A percentile compares a stretch with the other conserved stretches of the same genome.
phyloP scores from a whole-genome alignment of 169 alveolate species.

The Plasmodium blacklocki region DNA sequence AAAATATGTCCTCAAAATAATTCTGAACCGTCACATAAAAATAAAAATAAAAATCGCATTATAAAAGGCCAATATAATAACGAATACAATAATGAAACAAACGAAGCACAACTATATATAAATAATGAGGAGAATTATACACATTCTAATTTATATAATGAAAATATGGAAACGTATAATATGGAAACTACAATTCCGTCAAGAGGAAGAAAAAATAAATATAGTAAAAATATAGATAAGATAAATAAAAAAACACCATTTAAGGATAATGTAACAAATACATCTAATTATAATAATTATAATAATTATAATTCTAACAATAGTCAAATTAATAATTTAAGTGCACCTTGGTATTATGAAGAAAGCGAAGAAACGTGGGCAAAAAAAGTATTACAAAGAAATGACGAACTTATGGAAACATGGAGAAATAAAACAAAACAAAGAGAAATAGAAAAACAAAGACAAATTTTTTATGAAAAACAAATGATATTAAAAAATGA shows the following conservation, averaged over 20 bases:
- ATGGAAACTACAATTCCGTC: background rate
- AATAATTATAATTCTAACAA: slow-evolving; percentile 14
- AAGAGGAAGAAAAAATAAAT: slow-evolving; percentile 50
- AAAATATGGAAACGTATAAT: background rate
- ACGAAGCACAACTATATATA: background rate
- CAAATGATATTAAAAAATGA: slow-evolving; percentile 71
- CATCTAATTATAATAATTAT: background rate
- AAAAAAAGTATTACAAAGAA: slow-evolving; percentile 76
- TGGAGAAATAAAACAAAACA: slow-evolving; percentile 80
- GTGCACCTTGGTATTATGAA: slow-evolving; percentile 48
- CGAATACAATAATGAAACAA: background rate
- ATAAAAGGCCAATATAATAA: background rate
- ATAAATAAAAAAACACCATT: slow-evolving; percentile 12
- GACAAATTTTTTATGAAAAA: slow-evolving; percentile 69
- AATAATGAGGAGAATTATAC: background rate
- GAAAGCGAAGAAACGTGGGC: slow-evolving; percentile 81
- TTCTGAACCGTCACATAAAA: too few relatives aligned
- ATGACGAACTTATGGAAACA: slow-evolving; percentile 79
- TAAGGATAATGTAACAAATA: slow-evolving; percentile 2
- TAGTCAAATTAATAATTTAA: slow-evolving; percentile 22
- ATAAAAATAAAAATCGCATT: too few relatives aligned
- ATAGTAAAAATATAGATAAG: background rate
- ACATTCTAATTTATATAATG: background rate
- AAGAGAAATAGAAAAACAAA: slow-evolving; percentile 73
- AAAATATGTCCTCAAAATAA: too few relatives aligned